Evolutionary conservation across 257 asterid species (phyloP), one percentile per base, ranked within the genome.

Genomic region (Catharanthus roseus): DNA sequence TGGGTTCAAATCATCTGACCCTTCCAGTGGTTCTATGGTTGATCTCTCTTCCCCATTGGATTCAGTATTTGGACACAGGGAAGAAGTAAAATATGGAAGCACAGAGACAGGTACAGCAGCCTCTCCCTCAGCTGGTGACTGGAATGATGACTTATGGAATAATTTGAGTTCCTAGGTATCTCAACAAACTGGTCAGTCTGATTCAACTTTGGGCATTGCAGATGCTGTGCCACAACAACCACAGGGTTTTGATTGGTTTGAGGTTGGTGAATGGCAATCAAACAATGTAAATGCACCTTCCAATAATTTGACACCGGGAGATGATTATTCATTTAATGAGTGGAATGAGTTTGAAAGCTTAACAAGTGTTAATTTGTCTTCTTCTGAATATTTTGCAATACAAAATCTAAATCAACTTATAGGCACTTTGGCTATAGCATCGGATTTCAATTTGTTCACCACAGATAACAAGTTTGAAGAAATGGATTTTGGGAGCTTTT

Each of bases 291-390:
- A 75, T 64, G 79, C 42, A 63, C 78, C 82, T 44, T 72, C 69
- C 56, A 84, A 65, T 68, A 76, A 62, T 68, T 45, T 68, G 28
- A 31, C 26, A 26, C 54, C 42, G 31, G 67, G 58, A 70, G 86
- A 84, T 51, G 86, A 76, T 29, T 83, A 82, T 56, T 66, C 80
- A 19, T 78, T 79, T 76, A 88, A 77, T 50, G 93, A 82, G 6
- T 89, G 98, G 98, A 72, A 88, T 84, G 88, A 85, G 73, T 87
- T 92, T 78, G 79, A 89, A 3, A 81, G 86, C 83, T 81, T 89
- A 45, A 69, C 82, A 65, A 77, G 76, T 74, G 64, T 64, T 60
- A 83, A 84, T 64, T 81, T 67, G n/a, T n/a, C n/a, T 38, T 3
- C 42, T 38, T 38, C 42, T 38, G 42, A 38, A 38, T 3, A 38